A percentile compares a stretch with the other conserved stretches of the same genome.
These are phyloP conservation scores for Fomitopsis pinicola DNA, from an alignment of 1,284 basidiomycete genomes.

Conservation along the genomic window DNA sequence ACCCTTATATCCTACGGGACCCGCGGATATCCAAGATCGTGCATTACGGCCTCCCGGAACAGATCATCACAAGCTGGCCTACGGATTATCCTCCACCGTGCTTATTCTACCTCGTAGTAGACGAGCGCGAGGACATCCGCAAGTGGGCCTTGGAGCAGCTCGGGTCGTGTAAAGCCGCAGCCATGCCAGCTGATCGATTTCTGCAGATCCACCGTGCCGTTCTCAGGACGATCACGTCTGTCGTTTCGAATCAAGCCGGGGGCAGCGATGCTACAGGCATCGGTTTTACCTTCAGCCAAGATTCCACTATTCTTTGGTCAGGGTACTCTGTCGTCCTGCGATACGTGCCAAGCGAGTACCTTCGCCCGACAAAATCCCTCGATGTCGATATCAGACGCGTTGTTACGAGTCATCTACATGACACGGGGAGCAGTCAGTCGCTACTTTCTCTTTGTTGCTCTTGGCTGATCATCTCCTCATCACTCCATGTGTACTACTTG, in stretches of 20 bases:
- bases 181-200: conserved; percentile 47
- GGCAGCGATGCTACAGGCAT: not conserved
- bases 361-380: conserved; percentile 33
- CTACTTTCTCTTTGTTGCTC: conserved; percentile 12
- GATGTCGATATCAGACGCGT: conserved; percentile 44
- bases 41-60: conserved; percentile 34
- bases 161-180: conserved; percentile 33
- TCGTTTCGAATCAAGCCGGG: conserved; percentile 11
- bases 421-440: conserved; percentile 50
- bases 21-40: conserved; percentile 43
- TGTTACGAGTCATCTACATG: conserved; percentile 59
- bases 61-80: conserved; percentile 47
- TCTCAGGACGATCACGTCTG: conserved; percentile 34
- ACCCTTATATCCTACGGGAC: conserved; percentile 56
- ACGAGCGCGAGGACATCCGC: conserved; percentile 44
- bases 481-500: not conserved
- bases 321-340: conserved; percentile 47
- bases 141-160: conserved; percentile 54
- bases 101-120: conserved; percentile 55
- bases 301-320: conserved; percentile 49
- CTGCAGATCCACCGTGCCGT: conserved; percentile 39
- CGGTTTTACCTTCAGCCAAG: conserved; percentile 27
- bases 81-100: conserved; percentile 52
- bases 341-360: conserved; percentile 44
- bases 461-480: not conserved